Evolutionary conservation across 2,329 filamentous ascomycete genomes (phyloP).

Genomic region (Zelopaecilomyces penicillatus): DNA sequence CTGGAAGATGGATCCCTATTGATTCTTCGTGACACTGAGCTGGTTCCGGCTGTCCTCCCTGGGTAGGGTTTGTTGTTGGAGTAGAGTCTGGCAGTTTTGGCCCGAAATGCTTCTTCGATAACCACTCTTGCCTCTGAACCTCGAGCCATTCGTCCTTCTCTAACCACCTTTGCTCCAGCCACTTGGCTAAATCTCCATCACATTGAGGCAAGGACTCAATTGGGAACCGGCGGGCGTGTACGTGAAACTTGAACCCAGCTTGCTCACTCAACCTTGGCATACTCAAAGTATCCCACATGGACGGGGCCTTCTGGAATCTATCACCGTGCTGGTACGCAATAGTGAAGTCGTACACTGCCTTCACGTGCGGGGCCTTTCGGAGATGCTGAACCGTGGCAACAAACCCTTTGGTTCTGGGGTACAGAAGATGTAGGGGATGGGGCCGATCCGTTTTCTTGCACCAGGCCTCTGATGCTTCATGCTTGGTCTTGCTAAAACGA

Average conservation of each 20-base stretch:
- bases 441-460: conserved; percentile 41
- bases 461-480: conserved; percentile 41
- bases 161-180: conserved; percentile 45
- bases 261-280: conserved; percentile 29
- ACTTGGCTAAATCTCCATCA: conserved; percentile 41
- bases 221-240: conserved; percentile 40
- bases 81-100: neutral
- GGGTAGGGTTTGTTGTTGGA: no score
- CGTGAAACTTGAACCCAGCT: conserved; percentile 38
- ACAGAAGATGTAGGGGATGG: conserved; percentile 49
- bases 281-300: conserved; percentile 45
- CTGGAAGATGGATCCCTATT: no score
- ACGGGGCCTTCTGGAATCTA: conserved; percentile 37
- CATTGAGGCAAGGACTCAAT: conserved; percentile 38
- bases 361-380: conserved; percentile 40
- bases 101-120: neutral
- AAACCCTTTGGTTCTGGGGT: conserved; percentile 54
- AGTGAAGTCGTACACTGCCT: conserved; percentile 47
- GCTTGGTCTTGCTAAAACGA: conserved; percentile 46
- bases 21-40: no score
- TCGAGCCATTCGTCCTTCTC: conserved; percentile 46
- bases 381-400: conserved; percentile 50
- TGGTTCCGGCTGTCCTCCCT: no score
- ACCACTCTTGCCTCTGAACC: conserved; percentile 14
- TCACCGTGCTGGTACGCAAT: conserved; percentile 42